These are phyloP conservation scores for Puccinia polysora DNA, from an alignment of 1,284 basidiomycete species.

Conservation along the genomic window DNA sequence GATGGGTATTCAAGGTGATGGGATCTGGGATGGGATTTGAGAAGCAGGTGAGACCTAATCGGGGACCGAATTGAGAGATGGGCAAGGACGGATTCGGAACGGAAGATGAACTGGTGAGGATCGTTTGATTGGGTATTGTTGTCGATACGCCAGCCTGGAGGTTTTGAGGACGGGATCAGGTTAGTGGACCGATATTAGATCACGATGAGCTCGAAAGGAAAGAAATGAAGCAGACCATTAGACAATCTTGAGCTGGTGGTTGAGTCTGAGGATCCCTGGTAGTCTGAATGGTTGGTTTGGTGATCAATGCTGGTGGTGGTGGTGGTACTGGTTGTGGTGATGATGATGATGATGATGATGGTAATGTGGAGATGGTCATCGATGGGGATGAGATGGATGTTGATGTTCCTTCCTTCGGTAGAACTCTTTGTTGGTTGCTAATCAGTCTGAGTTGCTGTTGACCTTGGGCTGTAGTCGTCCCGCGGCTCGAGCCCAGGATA, in stretches of 20 bases:
- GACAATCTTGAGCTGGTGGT: background rate
- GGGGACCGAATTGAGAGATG: conserved; percentile 26
- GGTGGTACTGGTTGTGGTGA: too few species aligned
- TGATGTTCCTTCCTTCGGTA: too few species aligned
- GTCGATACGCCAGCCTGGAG: conserved; percentile 12
- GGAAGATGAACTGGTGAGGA: conserved; percentile 4
- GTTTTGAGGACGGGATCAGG: background rate
- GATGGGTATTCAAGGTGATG: conserved; percentile 16
- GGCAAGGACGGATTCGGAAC: conserved; percentile 5
- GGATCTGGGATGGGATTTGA: conserved; percentile 43
- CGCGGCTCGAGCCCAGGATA: too few species aligned
- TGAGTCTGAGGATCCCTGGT: background rate
- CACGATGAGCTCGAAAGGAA: too few species aligned
- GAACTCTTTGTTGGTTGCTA: too few species aligned
- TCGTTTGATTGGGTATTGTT: background rate
- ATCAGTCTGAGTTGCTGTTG: too few species aligned
- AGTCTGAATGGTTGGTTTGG: background rate
- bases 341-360: too few species aligned
- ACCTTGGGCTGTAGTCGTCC: too few species aligned
- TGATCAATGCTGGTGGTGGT: too few species aligned
- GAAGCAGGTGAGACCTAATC: conserved; percentile 44
- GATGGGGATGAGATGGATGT: too few species aligned
- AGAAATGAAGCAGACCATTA: conserved; percentile 6
- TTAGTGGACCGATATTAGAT: background rate
- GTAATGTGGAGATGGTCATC: background rate